These are phyloP conservation scores for Rosa rugosa DNA, from an alignment of 306 rosid genomes.

Conservation along the genomic window DNA sequence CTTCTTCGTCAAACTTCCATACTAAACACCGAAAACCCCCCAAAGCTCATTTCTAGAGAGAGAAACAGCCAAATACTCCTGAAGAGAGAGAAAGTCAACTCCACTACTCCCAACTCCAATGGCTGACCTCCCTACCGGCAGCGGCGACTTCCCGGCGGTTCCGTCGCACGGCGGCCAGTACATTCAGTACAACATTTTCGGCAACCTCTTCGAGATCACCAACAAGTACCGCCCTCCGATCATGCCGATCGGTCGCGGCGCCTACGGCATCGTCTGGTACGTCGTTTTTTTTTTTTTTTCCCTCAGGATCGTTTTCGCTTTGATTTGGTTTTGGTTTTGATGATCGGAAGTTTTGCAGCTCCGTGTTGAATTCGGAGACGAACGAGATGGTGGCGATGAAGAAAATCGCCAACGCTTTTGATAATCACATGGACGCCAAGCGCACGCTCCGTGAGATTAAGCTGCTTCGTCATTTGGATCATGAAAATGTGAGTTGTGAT, in stretches of 20 bases:
- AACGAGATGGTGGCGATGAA: constrained; percentile 91
- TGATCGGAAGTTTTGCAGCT: constrained; percentile 43
- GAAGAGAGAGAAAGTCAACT: constrained; percentile 27
- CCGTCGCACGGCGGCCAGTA: constrained; percentile 76
- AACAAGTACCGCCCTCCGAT: constrained; percentile 87
- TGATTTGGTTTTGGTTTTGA: background rate
- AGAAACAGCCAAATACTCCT: background rate
- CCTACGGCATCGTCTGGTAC: constrained; percentile 96
- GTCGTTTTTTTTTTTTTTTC: background rate
- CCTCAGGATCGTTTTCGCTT: background rate
- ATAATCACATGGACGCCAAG: constrained; percentile 95
- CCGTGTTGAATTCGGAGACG: constrained; percentile 83
- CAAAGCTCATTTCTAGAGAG: constrained; percentile 11
- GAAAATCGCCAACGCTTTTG: constrained; percentile 94
- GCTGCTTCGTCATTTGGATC: constrained; percentile 95
- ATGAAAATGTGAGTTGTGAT: constrained; percentile 71
- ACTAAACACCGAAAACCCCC: background rate
- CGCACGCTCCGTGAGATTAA: constrained; percentile 98
- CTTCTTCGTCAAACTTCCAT: background rate
- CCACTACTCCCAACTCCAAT: constrained; percentile 19
- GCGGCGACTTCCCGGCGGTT: constrained; percentile 61
- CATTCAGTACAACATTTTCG: constrained; percentile 80
- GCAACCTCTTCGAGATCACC: constrained; percentile 85
- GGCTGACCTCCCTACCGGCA: constrained; percentile 51
- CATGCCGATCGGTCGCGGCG: constrained; percentile 96